Evolutionary conservation across 768 basidiomycete species (phyloP), one percentile per base, ranked within the genome.

Genomic region (Podaxis sp.): DNA sequence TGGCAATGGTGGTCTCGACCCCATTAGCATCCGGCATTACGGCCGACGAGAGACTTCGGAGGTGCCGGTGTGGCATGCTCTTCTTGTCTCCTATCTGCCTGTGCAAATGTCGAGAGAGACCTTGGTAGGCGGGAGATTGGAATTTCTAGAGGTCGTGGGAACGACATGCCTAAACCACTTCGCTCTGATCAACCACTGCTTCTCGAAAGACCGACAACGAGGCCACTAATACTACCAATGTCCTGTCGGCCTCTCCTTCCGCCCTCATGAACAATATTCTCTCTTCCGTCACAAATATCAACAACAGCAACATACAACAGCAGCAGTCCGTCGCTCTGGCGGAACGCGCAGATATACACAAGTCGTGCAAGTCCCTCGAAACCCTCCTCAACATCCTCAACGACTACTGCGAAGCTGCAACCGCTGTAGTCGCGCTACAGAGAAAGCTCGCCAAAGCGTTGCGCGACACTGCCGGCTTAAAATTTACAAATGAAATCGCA

Each of bases 361-460:
- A 88, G 73, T 86, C 89, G 5, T 92, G 92, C 80, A 89, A 87
- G 71, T 80, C 89, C 2, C 77, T 93, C 59, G 91, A 93, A 66
- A 76, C 78, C 11, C 82, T 93, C 33, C 81, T 90, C 62, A 82
- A 78, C 65, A 74, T 86, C 52, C 78, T 93, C 62, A 86, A 84
- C 68, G 89, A 91, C 72, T 93, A 93, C 69, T 88, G 84, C 69
- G 89, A 93, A 66, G 86, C 88, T 6, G 84, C 84, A 4, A 80
- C 78, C 36, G 84, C 85, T 3, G 78, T 89, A 11, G 85, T 85
- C 7, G 66, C 79, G 2, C 72, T 90, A 37, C 88, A 93, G 80
- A 92, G 88, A 84, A 91, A 87, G 73, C 77, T 93, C 0, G 82
- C 84, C 3, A 92, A 86, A 68, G 86, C 88, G 0, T 72, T 93